These are phyloP conservation scores for Oldenlandia corymbosa DNA, from an alignment of 257 asterid species.

Conservation along the genomic window DNA sequence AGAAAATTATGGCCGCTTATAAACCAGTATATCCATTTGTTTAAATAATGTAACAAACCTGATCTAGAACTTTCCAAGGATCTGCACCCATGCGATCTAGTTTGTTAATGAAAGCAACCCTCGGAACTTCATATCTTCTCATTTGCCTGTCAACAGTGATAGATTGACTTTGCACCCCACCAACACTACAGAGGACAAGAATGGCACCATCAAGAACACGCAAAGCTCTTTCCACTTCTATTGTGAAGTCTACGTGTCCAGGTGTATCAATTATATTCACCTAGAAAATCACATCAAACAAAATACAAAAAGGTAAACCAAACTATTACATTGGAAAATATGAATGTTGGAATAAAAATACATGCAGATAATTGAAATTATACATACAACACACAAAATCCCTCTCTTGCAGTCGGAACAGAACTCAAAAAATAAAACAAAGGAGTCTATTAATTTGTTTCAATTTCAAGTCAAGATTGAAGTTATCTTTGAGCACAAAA, in stretches of 20 bases:
- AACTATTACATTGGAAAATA: no score
- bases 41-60: slow-evolving; percentile 40
- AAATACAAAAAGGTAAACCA: slow-evolving; percentile 2
- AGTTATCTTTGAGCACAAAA: neutral
- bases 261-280: slow-evolving; percentile 98
- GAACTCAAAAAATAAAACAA: neutral
- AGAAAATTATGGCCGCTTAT: no score
- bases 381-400: neutral
- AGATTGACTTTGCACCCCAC: slow-evolving; percentile 99
- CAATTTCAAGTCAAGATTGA: neutral
- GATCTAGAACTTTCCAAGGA: slow-evolving; percentile 95
- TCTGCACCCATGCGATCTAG: slow-evolving; percentile 99
- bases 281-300: slow-evolving; percentile 35
- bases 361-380: neutral
- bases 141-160: slow-evolving; percentile 98
- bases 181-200: slow-evolving; percentile 95
- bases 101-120: slow-evolving; percentile 92
- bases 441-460: neutral
- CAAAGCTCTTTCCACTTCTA: slow-evolving; percentile 98
- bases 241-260: slow-evolving; percentile 97
- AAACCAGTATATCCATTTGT: no score
- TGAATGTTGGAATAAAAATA: neutral
- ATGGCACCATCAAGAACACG: slow-evolving; percentile 98
- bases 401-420: neutral
- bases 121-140: slow-evolving; percentile 97